Conservation (phyloP, 768 basidiomycete species). For the Podaxis sp. region DNA sequence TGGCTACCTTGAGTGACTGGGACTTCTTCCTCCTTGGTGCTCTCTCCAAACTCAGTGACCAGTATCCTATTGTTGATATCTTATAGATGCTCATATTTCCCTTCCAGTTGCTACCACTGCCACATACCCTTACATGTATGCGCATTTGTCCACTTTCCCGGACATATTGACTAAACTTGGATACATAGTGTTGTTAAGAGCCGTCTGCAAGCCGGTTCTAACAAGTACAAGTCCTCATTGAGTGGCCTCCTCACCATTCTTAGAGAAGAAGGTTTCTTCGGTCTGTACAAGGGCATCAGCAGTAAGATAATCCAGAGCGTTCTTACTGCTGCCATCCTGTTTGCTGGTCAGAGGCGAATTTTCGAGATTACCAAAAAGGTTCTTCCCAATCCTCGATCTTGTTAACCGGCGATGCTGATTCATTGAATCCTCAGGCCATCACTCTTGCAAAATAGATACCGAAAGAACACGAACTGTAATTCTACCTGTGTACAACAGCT, state of each 20-base stretch:
- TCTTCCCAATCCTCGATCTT: slow-evolving; percentile 2
- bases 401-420: no score
- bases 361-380: slow-evolving; percentile 66
- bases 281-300: slow-evolving; percentile 81
- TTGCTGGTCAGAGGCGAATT: slow-evolving; percentile 81
- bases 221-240: slow-evolving; percentile 70
- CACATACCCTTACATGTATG: slow-evolving; percentile 48
- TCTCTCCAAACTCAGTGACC: slow-evolving; percentile 78
- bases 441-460: slow-evolving; percentile 7
- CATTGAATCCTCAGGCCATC: slow-evolving; percentile 3
- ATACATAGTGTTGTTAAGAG: slow-evolving; percentile 64
- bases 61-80: neutral
- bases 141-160: neutral
- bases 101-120: slow-evolving; percentile 41
- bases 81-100: neutral
- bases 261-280: slow-evolving; percentile 72
- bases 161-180: neutral
- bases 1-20: slow-evolving; percentile 65
- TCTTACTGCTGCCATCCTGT: slow-evolving; percentile 90
- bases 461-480: neutral
- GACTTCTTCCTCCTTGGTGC: slow-evolving; percentile 97
- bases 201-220: slow-evolving; percentile 72
- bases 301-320: slow-evolving; percentile 92
- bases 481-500: neutral
- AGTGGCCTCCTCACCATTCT: slow-evolving; percentile 78